These are phyloP conservation scores for Saccharomycopsis amapae DNA, from an alignment of 805 yeast genomes.

Conservation along the genomic window DNA sequence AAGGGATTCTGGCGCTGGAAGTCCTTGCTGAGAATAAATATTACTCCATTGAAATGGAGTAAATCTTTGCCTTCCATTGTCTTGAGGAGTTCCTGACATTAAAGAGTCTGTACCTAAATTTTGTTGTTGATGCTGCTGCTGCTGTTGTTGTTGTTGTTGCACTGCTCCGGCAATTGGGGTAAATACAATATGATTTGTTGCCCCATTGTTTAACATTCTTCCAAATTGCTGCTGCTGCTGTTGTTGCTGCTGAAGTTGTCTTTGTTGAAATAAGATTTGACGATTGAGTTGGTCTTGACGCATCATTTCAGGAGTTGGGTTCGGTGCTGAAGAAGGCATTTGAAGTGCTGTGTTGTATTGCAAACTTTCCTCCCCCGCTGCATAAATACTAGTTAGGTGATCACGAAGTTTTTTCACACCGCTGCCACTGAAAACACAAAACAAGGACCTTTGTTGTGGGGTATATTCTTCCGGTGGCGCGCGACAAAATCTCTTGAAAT, in stretches of 20 bases:
- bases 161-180: background rate
- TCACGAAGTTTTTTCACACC: constrained; percentile 76
- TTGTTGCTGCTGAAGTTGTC: background rate
- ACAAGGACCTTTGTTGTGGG: constrained; percentile 72
- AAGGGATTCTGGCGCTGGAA: constrained; percentile 3
- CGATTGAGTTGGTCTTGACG: background rate
- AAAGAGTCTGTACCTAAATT: background rate
- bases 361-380: too few relatives aligned
- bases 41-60: constrained; percentile 8
- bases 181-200: background rate
- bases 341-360: too few relatives aligned
- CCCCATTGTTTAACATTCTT: background rate
- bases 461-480: constrained; percentile 90
- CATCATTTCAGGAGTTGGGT: too few relatives aligned
- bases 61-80: background rate
- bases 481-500: constrained; percentile 80
- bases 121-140: too few relatives aligned
- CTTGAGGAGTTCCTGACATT: background rate
- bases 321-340: too few relatives aligned
- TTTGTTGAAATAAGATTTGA: background rate
- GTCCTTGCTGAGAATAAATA: background rate
- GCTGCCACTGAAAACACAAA: constrained; percentile 89
- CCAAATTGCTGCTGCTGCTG: background rate
- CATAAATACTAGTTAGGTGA: constrained; percentile 36
- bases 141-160: constrained; percentile 11